Conservation (phyloP, 768 basidiomycete species). For the Baorangia bicolor region DNA sequence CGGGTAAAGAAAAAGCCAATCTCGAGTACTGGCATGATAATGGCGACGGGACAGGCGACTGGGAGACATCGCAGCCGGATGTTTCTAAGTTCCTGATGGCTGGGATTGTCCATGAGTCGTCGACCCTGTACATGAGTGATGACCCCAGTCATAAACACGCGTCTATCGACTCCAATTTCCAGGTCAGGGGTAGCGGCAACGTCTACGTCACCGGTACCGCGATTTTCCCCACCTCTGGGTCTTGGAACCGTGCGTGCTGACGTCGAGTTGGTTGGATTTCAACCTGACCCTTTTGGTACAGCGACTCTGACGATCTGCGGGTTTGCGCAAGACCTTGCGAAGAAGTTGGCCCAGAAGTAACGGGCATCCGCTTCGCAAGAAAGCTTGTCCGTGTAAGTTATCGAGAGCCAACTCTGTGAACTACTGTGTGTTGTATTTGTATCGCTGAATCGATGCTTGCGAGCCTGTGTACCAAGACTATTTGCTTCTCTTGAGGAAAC, state of each 20-base stretch:
- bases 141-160: not conserved
- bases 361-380: too few species aligned
- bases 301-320: constrained; percentile 17
- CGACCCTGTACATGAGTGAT: constrained; percentile 11
- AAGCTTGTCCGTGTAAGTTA: too few species aligned
- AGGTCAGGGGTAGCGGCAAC: constrained; percentile 12
- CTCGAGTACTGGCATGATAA: constrained; percentile 9
- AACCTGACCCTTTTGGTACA: not conserved
- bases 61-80: not conserved
- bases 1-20: not conserved
- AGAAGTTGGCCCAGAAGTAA: too few species aligned
- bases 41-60: not conserved
- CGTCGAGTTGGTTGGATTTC: not conserved
- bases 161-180: constrained; percentile 16
- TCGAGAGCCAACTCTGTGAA: too few species aligned
- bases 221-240: constrained; percentile 16
- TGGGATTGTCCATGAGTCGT: constrained; percentile 4
- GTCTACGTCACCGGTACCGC: constrained; percentile 20
- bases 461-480: too few species aligned
- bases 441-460: too few species aligned
- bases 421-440: too few species aligned
- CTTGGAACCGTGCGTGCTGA: constrained; percentile 17
- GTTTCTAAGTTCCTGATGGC: not conserved
- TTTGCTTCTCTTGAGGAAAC: too few species aligned
- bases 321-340: constrained; percentile 12